phyloP scores from a whole-genome alignment of 257 asterid species.

The Solanum medicagineum region DNA sequence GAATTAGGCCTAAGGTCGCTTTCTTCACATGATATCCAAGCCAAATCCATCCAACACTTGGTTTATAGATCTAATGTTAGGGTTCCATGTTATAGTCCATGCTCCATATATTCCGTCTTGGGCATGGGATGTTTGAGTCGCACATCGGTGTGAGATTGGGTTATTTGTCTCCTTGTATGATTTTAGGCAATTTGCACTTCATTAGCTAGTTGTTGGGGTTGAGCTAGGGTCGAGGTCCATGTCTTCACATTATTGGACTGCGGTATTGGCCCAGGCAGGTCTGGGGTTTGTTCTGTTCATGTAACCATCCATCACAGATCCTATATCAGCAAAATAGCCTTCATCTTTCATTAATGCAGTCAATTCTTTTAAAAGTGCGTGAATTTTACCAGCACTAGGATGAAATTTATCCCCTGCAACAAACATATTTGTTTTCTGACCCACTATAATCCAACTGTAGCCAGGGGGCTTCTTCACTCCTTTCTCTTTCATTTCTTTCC shows the following conservation, averaged over 20 bases:
- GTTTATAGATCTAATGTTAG: background rate
- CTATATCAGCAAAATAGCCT: slow-evolving; percentile 3
- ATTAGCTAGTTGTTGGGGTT: background rate
- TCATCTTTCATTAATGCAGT: slow-evolving; percentile 19
- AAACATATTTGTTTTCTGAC: slow-evolving; percentile 11
- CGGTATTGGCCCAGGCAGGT: background rate
- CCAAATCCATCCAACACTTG: background rate
- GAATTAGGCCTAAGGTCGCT: background rate
- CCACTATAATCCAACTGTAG: slow-evolving; percentile 45
- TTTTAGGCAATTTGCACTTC: background rate
- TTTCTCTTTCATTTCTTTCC: slow-evolving; percentile 55
- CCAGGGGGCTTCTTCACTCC: slow-evolving; percentile 66
- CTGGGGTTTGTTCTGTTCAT: background rate
- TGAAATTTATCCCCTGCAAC: slow-evolving; percentile 28
- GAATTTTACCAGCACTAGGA: slow-evolving; percentile 15
- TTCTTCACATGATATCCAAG: background rate
- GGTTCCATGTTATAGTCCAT: background rate
- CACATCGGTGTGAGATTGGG: background rate
- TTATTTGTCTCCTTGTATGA: background rate
- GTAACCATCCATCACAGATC: background rate
- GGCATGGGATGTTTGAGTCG: background rate
- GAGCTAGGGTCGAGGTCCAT: background rate
- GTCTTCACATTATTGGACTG: background rate
- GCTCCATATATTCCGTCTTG: background rate
- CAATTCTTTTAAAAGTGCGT: slow-evolving; percentile 13